Percentiles rank a stretch among this genome's conserved stretches.
phyloP scores from a whole-genome alignment of 75 land plant genomes.

The Pinus albicaulis region DNA sequence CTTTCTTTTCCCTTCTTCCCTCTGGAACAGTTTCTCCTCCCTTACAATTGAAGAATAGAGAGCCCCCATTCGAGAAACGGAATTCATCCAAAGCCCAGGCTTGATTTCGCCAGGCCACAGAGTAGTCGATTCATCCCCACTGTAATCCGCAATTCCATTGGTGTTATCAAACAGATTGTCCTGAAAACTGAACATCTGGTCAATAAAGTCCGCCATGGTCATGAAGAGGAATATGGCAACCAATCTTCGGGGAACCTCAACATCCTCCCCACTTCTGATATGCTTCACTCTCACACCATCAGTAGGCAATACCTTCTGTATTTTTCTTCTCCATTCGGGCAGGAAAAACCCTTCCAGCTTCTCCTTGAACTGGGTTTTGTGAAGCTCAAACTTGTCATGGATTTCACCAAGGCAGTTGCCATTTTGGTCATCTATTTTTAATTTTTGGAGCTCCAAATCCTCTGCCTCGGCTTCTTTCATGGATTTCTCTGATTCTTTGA shows the following conservation, averaged over 20 bases:
- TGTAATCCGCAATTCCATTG: constrained; percentile 50
- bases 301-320: constrained; percentile 42
- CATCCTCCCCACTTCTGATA: constrained; percentile 85
- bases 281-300: constrained; percentile 72
- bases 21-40: constrained; percentile 45
- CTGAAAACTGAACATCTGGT: constrained; percentile 76
- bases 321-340: constrained; percentile 44
- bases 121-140: constrained; percentile 45
- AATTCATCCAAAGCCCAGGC: constrained; percentile 87
- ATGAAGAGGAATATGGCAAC: constrained; percentile 71
- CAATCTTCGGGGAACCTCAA: constrained; percentile 61
- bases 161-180: constrained; percentile 66
- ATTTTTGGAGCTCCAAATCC: not conserved
- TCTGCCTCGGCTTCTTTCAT: constrained; percentile 3
- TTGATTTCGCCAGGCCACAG: constrained; percentile 88
- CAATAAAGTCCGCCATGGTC: constrained; percentile 91
- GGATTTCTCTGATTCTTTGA: constrained; percentile 25
- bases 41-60: constrained; percentile 52
- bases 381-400: too few species aligned
- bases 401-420: too few species aligned
- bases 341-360: not conserved
- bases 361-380: not conserved
- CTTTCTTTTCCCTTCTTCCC: constrained; percentile 13
- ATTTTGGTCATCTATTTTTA: not conserved
- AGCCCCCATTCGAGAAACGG: constrained; percentile 75